phyloP scores from a whole-genome alignment of 208 protist genomes.

The Acanthamoeba castellanii region DNA sequence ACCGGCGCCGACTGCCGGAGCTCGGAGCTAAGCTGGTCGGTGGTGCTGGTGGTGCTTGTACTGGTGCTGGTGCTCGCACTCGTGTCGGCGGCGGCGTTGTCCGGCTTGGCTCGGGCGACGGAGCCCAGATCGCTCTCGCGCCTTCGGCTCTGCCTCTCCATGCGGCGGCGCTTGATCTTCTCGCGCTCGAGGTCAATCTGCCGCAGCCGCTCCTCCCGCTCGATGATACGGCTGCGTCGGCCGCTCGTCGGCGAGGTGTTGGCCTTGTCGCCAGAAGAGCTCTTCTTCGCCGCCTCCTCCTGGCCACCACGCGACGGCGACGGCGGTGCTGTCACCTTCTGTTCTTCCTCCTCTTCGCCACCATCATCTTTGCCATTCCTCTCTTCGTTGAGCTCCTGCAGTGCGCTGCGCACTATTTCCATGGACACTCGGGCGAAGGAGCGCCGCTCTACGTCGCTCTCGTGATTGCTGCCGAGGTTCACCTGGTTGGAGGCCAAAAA shows the following conservation, averaged over 20 bases:
- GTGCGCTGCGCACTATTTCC: not conserved
- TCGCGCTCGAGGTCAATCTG: slow-evolving; percentile 14
- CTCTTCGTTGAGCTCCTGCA: not conserved
- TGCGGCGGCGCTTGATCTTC: slow-evolving; percentile 6
- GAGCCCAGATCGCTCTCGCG: not conserved
- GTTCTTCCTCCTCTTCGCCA: not conserved
- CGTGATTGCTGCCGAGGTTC: not conserved
- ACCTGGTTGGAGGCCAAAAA: slow-evolving; percentile 4
- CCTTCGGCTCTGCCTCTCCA: not conserved
- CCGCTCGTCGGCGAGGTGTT: not conserved
- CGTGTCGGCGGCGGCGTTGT: not conserved
- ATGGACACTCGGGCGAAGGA: not conserved
- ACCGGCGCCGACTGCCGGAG: not conserved
- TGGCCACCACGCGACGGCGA: not conserved
- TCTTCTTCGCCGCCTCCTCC: not conserved
- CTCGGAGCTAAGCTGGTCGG: not conserved
- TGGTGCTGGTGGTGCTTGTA: not conserved
- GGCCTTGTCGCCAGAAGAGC: not conserved
- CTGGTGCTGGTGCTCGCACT: not conserved
- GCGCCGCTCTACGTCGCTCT: slow-evolving; percentile 30
- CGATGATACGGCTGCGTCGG: not conserved
- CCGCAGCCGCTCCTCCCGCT: not conserved
- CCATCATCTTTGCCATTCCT: not conserved
- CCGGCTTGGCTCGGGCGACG: too few relatives aligned
- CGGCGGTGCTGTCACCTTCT: not conserved